Base-by-base conservation (phyloP, 2,329 filamentous ascomycete species). In the Paecilomyces sp. region DNA sequence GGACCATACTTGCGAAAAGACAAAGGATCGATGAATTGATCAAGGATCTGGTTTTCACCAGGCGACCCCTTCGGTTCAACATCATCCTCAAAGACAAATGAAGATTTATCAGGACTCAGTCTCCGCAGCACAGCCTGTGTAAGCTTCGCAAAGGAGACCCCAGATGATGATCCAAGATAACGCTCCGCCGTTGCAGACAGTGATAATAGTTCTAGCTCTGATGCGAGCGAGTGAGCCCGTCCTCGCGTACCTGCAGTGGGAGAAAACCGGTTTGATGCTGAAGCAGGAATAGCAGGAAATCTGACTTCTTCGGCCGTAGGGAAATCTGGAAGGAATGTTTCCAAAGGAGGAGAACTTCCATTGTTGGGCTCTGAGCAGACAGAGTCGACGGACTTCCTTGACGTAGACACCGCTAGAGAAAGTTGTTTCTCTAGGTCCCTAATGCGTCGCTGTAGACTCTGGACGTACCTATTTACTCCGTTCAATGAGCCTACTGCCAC, bases 151-250 rank as follows among this genome's bases (percentile, higher is more conserved):
- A 80, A 79, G 0, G 77, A 77, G 1, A 80, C 58, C 0, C 78
- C 78, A 0, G 79, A 80, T 0, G 77, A 72, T 0, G 77, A 77
- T 1, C 78, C 77, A 3, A 80, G 63, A 60, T 80, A 74, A 3
- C 76, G 69, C 41, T 80, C 78, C 9, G 78, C 78, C 0, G 76
- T 71, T 1, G 77, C 78, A 57, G 79, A 76, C 0, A 80, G 66
- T 0, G 77, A 79, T 2, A 79, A 63, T 0, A 67, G 61, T 54
- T 74, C 72, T 7, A 78, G 68, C 62, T 76, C 75, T n/a, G 41
- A 13, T 71, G 65, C 70, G 28, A 77, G 67, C 18, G 66, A 67
- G 28, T 62, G 63, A 0, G 65, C 60, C 33, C 65, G 63, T 57
- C 56, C 61, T 15, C 51, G 58, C 12, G 53, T 28, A 13, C 18